These are phyloP conservation scores for Aspergillus sp. DNA, from an alignment of 2,329 filamentous ascomycete genomes.

Conservation along the genomic window DNA sequence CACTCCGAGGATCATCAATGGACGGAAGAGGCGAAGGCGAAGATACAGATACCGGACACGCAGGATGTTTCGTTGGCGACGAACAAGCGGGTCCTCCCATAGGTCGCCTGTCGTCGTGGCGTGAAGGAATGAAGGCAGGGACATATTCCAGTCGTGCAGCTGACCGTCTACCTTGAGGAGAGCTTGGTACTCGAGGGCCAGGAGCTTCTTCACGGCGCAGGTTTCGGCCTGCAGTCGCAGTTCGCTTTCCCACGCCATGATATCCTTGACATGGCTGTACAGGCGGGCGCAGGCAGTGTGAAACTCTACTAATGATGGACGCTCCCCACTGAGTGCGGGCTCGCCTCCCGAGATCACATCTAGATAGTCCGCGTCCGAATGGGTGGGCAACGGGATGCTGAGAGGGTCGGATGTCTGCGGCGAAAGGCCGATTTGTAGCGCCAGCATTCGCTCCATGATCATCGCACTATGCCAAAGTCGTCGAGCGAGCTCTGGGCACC, in stretches of 20 bases:
- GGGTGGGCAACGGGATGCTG: constrained; percentile 20
- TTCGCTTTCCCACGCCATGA: constrained; percentile 21
- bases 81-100: constrained; percentile 17
- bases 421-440: constrained; percentile 19
- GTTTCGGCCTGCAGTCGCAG: constrained; percentile 12
- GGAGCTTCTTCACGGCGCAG: constrained; percentile 21
- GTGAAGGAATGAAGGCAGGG: constrained; percentile 21
- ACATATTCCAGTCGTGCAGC: constrained; percentile 23
- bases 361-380: constrained; percentile 25
- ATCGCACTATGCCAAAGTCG: constrained; percentile 27
- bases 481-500: constrained; percentile 20
- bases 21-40: constrained; percentile 18
- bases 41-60: constrained; percentile 24
- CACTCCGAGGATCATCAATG: constrained; percentile 10
- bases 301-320: constrained; percentile 25
- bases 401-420: constrained; percentile 17
- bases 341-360: constrained; percentile 17
- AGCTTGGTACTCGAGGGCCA: constrained; percentile 15
- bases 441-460: constrained; percentile 24
- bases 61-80: constrained; percentile 23
- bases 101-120: neutral
- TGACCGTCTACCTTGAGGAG: constrained; percentile 18
- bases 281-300: constrained; percentile 20
- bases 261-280: constrained; percentile 21
- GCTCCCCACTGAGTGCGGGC: constrained; percentile 9